Percentiles rank a stretch among this genome's conserved stretches.
Evolutionary conservation across 306 rosid genomes (phyloP).

Genomic region (Vigna nakashimae): DNA sequence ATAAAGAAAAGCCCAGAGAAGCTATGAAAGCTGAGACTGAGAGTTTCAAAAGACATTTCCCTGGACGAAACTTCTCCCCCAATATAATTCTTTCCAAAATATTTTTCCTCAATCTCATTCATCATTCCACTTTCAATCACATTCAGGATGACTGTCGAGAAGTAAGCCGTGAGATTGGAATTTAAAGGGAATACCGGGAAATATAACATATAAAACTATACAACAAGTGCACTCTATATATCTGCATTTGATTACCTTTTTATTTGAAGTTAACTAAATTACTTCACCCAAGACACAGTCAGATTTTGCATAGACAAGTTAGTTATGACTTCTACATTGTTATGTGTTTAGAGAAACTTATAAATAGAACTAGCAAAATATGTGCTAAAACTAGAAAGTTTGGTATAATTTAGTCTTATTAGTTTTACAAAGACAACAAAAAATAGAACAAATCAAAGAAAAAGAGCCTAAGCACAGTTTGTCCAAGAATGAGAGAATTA

Average conservation of each 20-base stretch:
- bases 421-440: neutral
- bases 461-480: neutral
- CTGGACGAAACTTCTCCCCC: neutral
- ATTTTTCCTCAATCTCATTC: constrained; percentile 33
- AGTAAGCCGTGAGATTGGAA: constrained; percentile 40
- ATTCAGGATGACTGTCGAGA: constrained; percentile 46
- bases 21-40: constrained; percentile 32
- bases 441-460: neutral
- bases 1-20: constrained; percentile 47
- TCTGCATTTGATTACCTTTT: neutral
- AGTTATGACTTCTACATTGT: too few relatives aligned
- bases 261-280: neutral
- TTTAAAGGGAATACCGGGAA: constrained; percentile 41
- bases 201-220: neutral
- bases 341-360: too few relatives aligned
- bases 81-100: constrained; percentile 31
- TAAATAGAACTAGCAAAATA: too few relatives aligned
- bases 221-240: too few relatives aligned
- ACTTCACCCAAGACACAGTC: neutral
- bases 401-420: too few relatives aligned
- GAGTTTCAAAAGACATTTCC: neutral
- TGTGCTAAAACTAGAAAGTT: too few relatives aligned
- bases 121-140: constrained; percentile 36
- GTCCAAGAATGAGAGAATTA: neutral
- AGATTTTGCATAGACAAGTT: too few relatives aligned